These are phyloP conservation scores for Saccharata proteae DNA, from an alignment of 2,329 filamentous ascomycete genomes.

Conservation along the genomic window DNA sequence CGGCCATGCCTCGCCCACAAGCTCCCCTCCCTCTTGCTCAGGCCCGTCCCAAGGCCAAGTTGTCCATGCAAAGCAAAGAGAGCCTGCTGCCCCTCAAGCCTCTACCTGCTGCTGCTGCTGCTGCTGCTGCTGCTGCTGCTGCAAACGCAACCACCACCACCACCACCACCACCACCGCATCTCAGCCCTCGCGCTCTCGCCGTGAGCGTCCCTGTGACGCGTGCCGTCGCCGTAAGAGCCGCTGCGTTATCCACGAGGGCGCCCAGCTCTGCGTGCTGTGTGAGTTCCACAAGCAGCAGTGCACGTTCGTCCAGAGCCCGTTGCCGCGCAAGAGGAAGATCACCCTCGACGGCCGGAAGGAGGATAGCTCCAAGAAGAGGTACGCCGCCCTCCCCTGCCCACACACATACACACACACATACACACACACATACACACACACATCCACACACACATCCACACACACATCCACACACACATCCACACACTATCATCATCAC, in stretches of 20 bases:
- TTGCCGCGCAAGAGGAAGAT: conserved; percentile 71
- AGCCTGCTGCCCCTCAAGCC: conserved; percentile 28
- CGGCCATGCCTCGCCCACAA: conserved; percentile 32
- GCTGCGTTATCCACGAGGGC: conserved; percentile 69
- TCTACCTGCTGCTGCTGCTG: too few species aligned
- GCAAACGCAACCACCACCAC: conserved; percentile 14
- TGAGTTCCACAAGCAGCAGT: conserved; percentile 65
- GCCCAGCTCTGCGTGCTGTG: conserved; percentile 63
- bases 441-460: too few species aligned
- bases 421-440: too few species aligned
- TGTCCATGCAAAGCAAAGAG: conserved; percentile 30
- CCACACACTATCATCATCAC: too few species aligned
- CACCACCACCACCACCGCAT: conserved; percentile 24
- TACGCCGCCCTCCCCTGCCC: conserved; percentile 42
- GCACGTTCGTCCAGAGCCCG: conserved; percentile 66
- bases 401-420: too few species aligned
- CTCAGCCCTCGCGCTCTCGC: conserved; percentile 22
- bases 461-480: too few species aligned
- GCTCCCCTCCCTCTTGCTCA: conserved; percentile 33
- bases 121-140: too few species aligned
- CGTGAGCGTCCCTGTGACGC: conserved; percentile 45
- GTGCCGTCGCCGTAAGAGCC: conserved; percentile 60
- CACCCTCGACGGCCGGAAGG: conserved; percentile 49
- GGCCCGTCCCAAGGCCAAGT: conserved; percentile 29
- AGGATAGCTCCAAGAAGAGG: conserved; percentile 57